A percentile compares a stretch with the other conserved stretches of the same genome.
Conservation (phyloP, 192 early-diverging fungal species). For the Mortierella claussenii region DNA sequence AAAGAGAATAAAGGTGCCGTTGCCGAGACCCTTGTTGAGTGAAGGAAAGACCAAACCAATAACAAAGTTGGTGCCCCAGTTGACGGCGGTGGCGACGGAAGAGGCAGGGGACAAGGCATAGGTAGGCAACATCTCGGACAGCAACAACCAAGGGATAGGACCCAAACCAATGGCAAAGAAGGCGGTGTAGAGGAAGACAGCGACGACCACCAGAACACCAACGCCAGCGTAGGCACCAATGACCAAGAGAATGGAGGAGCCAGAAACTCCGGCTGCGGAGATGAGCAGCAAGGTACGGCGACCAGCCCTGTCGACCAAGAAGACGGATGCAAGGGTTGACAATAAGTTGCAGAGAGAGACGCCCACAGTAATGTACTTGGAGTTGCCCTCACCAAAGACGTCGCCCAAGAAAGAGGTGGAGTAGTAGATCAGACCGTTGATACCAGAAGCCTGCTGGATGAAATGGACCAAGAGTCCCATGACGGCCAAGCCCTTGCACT, state of each 20-base stretch:
- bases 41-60: constrained; percentile 57
- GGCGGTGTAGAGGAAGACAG: constrained; percentile 80
- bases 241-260: constrained; percentile 71
- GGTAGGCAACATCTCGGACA: constrained; percentile 80
- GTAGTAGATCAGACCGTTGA: constrained; percentile 89
- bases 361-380: constrained; percentile 72
- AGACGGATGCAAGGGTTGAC: constrained; percentile 67
- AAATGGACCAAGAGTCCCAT: constrained; percentile 75
- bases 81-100: constrained; percentile 75
- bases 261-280: constrained; percentile 68
- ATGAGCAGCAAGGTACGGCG: constrained; percentile 72
- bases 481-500: constrained; percentile 70
- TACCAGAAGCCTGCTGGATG: constrained; percentile 86
- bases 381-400: constrained; percentile 60
- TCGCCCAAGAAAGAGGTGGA: constrained; percentile 85
- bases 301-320: constrained; percentile 72
- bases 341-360: constrained; percentile 68
- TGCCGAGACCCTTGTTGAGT: constrained; percentile 33
- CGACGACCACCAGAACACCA: constrained; percentile 67
- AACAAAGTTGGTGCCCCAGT: constrained; percentile 71
- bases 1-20: constrained; percentile 74
- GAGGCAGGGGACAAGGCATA: constrained; percentile 79
- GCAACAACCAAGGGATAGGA: constrained; percentile 84
- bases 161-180: constrained; percentile 85
- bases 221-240: constrained; percentile 68